Conservation (phyloP, 352 stramenopile species). For the Lagenidium sp. region DNA sequence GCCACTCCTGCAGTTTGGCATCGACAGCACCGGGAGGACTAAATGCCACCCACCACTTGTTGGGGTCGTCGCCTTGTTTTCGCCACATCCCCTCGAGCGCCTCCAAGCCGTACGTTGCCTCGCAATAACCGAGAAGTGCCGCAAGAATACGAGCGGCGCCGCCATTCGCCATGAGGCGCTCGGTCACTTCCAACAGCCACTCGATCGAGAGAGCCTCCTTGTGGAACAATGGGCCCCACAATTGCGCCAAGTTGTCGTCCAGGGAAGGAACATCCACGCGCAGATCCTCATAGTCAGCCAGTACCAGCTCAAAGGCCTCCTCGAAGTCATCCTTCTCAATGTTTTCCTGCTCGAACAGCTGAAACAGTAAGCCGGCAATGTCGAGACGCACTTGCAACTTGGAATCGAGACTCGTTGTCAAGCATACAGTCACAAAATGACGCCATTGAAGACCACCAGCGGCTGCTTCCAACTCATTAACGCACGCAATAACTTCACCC, state of each 20-base stretch:
- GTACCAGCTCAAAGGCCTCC: conserved; percentile 35
- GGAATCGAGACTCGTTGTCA: conserved; percentile 38
- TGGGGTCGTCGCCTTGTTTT: conserved; percentile 5
- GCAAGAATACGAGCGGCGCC: conserved; percentile 39
- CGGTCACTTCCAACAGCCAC: conserved; percentile 39
- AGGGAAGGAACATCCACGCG: conserved; percentile 68
- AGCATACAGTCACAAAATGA: conserved; percentile 54
- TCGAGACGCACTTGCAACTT: conserved; percentile 38
- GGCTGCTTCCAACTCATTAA: conserved; percentile 42
- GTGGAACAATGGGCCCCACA: conserved; percentile 57
- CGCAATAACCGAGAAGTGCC: conserved; percentile 27
- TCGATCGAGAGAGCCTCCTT: conserved; percentile 26
- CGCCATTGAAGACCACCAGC: conserved; percentile 28
- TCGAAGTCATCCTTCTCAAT: conserved; percentile 41
- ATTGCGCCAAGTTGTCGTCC: conserved; percentile 39
- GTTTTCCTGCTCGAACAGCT: conserved; percentile 31
- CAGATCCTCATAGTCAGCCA: conserved; percentile 66
- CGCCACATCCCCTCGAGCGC: conserved; percentile 50
- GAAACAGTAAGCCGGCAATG: conserved; percentile 28
- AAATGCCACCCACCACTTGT: conserved; percentile 10
- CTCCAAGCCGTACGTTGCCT: conserved; percentile 18
- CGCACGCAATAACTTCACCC: conserved; percentile 60
- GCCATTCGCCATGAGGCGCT: conserved; percentile 29
- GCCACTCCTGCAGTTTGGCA: too few relatives aligned
- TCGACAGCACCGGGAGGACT: conserved; percentile 1